Evolutionary conservation across 371 early-diverging fungal species (phyloP).

Genomic region (Mucor lusitanicus): DNA sequence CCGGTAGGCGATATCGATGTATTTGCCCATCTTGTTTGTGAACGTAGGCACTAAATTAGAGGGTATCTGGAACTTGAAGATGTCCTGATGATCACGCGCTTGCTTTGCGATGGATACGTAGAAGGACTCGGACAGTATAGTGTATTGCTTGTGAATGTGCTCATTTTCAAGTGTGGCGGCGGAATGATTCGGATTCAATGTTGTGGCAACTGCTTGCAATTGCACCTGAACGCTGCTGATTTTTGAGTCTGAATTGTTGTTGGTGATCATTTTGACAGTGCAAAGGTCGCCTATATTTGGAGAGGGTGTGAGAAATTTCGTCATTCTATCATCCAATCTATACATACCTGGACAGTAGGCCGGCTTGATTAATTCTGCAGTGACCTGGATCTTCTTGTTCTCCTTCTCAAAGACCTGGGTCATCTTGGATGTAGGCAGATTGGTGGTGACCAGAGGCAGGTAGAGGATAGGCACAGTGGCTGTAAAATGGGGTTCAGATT

Average conservation of each 20-base stretch:
- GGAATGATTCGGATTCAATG: conserved; percentile 8
- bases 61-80: conserved; percentile 38
- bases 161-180: neutral
- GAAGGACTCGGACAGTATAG: conserved; percentile 30
- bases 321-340: neutral
- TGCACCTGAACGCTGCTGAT: conserved; percentile 38
- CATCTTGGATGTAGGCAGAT: conserved; percentile 7
- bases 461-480: conserved; percentile 30
- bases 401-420: conserved; percentile 24
- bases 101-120: conserved; percentile 33
- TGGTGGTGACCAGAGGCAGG: conserved; percentile 32
- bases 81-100: conserved; percentile 30
- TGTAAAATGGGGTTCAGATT: conserved; percentile 8
- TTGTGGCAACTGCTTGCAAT: conserved; percentile 23
- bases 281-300: conserved; percentile 37
- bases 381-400: conserved; percentile 24
- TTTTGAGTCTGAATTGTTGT: conserved; percentile 39
- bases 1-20: conserved; percentile 34
- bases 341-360: conserved; percentile 45
- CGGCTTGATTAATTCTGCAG: conserved; percentile 37
- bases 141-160: conserved; percentile 27
- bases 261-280: conserved; percentile 36
- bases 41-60: conserved; percentile 33
- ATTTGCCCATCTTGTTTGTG: conserved; percentile 23
- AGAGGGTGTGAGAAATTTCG: neutral